A percentile compares a stretch with the other conserved stretches of the same genome.
Evolutionary conservation across 495 filamentous ascomycete genomes (phyloP).

Genomic region (Bacidia gigantensis): DNA sequence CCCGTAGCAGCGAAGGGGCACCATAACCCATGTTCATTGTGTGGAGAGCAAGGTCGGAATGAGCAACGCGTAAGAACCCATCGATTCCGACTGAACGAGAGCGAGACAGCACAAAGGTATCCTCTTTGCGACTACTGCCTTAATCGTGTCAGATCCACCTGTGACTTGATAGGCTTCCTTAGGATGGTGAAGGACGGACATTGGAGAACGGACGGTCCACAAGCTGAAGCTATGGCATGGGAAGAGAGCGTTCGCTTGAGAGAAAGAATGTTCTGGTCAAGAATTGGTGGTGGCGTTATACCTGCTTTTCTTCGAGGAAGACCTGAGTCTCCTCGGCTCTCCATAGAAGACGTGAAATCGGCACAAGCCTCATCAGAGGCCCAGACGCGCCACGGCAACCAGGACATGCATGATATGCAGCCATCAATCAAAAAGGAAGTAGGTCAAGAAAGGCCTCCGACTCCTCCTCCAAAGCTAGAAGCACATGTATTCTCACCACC

Average conservation of each 20-base stretch:
- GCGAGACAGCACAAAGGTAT: conserved; percentile 69
- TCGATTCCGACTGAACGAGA: conserved; percentile 77
- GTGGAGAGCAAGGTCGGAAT: conserved; percentile 65
- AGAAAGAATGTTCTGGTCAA: conserved; percentile 92
- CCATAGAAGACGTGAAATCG: conserved; percentile 12
- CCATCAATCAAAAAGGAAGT: neutral
- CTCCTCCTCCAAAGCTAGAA: neutral
- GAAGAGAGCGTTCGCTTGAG: conserved; percentile 79
- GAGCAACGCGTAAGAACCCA: conserved; percentile 62
- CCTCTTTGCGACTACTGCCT: conserved; percentile 85
- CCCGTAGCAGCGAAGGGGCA: conserved; percentile 43
- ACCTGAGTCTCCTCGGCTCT: conserved; percentile 15
- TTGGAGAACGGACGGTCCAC: conserved; percentile 59
- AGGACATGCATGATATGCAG: conserved; percentile 1
- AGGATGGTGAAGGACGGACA: conserved; percentile 81
- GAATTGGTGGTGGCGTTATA: conserved; percentile 78
- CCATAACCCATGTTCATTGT: conserved; percentile 71
- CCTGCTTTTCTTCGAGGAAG: conserved; percentile 36
- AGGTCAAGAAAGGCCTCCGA: neutral
- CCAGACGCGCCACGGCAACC: conserved; percentile 1
- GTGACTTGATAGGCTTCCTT: conserved; percentile 84
- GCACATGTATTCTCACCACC: neutral
- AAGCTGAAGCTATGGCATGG: conserved; percentile 75
- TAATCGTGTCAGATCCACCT: conserved; percentile 66
- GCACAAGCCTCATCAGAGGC: neutral